These are phyloP conservation scores for Myxozyma neglecta DNA, from an alignment of 805 yeast species.

Conservation along the genomic window DNA sequence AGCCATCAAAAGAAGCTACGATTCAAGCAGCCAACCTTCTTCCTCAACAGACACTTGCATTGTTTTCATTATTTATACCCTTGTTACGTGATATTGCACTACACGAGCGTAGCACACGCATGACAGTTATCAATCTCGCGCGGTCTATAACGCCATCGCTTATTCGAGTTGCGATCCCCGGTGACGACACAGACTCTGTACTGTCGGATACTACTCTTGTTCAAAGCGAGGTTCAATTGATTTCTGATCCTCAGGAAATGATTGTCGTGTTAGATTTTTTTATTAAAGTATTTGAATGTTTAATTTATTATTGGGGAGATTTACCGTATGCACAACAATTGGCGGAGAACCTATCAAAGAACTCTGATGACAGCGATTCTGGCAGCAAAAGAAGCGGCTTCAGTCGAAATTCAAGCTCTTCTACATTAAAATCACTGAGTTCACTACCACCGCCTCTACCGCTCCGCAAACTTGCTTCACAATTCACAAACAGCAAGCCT, in stretches of 20 bases:
- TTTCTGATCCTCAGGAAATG: constrained; percentile 27
- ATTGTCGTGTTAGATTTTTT: constrained; percentile 19
- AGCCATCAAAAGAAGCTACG: constrained; percentile 32
- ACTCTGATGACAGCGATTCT: constrained; percentile 4
- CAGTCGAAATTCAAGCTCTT: constrained; percentile 1
- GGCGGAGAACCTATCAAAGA: background rate
- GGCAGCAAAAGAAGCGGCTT: background rate
- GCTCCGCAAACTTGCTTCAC: constrained; percentile 8
- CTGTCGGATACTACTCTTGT: constrained; percentile 3
- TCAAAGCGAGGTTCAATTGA: background rate
- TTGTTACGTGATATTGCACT: constrained; percentile 26
- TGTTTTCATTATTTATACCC: constrained; percentile 26
- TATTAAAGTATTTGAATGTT: constrained; percentile 26
- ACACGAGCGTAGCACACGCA: constrained; percentile 20
- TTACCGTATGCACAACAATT: constrained; percentile 9
- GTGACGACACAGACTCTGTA: background rate
- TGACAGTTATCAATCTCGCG: constrained; percentile 25
- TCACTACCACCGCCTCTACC: constrained; percentile 32
- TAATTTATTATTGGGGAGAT: constrained; percentile 28
- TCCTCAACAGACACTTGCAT: constrained; percentile 25
- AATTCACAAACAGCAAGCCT: background rate
- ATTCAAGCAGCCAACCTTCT: constrained; percentile 12
- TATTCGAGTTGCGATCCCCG: constrained; percentile 19
- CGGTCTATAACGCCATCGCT: constrained; percentile 27
- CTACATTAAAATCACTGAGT: constrained; percentile 12